Percentiles rank a stretch among this genome's conserved stretches.
phyloP scores from a whole-genome alignment of 805 yeast species.

The Yarrowia porcina region DNA sequence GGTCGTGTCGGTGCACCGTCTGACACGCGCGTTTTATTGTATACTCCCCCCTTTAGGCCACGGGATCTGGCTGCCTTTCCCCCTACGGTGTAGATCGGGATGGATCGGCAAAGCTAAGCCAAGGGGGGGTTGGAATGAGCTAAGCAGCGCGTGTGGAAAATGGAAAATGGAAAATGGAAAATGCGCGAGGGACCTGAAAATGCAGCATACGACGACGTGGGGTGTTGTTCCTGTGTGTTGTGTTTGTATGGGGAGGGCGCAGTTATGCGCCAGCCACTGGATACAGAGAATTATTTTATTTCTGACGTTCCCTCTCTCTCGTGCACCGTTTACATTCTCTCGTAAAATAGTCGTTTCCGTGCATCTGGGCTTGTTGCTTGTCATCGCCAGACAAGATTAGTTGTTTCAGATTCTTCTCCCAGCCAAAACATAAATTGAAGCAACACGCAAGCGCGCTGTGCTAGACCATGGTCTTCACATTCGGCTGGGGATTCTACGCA shows the following conservation, averaged over 20 bases:
- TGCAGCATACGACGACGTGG: too few species aligned
- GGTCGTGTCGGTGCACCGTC: neutral
- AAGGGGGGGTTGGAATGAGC: slow-evolving; percentile 16
- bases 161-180: too few species aligned
- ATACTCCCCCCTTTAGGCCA: neutral
- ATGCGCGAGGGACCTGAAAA: neutral
- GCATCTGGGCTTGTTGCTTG: neutral
- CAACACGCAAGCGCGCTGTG: neutral
- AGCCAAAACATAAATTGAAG: neutral
- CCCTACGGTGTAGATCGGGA: slow-evolving; percentile 20
- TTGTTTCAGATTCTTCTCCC: slow-evolving; percentile 1
- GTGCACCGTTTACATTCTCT: neutral
- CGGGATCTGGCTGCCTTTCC: slow-evolving; percentile 7
- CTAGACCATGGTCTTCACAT: neutral
- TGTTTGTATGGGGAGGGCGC: too few species aligned
- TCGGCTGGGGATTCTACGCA: neutral
- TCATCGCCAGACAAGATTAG: neutral
- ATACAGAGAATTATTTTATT: too few species aligned
- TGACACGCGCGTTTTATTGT: neutral
- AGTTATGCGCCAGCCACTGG: too few species aligned
- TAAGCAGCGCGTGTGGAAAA: neutral
- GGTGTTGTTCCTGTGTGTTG: too few species aligned
- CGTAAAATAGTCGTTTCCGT: neutral
- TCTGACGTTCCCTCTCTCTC: too few species aligned
- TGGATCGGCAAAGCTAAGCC: slow-evolving; percentile 19